phyloP scores from a whole-genome alignment of 768 basidiomycete species.

The Termitomyces titanicus region DNA sequence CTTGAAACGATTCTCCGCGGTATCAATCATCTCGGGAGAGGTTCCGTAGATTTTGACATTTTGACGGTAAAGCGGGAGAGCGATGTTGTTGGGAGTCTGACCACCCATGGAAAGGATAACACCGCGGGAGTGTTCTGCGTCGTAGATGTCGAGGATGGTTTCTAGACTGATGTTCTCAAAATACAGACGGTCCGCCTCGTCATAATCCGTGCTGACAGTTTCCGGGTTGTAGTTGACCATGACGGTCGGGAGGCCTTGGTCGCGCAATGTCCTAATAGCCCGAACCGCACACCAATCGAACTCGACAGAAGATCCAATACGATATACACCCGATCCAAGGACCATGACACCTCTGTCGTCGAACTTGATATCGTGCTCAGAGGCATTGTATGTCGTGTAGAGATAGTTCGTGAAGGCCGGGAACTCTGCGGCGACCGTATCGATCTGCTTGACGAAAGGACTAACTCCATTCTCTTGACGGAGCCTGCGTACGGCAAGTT shows the following conservation, averaged over 20 bases:
- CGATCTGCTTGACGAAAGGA: conserved; percentile 98
- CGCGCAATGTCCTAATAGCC: conserved; percentile 92
- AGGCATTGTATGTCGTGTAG: conserved; percentile 97
- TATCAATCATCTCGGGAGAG: conserved; percentile 99
- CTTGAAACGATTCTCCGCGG: conserved; percentile 98
- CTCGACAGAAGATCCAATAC: conserved; percentile 98
- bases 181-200: conserved; percentile 96
- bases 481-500: conserved; percentile 86
- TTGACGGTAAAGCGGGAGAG: conserved; percentile 90
- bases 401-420: conserved; percentile 98
- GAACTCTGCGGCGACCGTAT: conserved; percentile 98
- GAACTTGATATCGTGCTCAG: conserved; percentile 89
- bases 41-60: conserved; percentile 99
- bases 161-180: conserved; percentile 99
- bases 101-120: conserved; percentile 98
- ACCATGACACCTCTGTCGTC: conserved; percentile 95
- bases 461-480: conserved; percentile 80
- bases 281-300: conserved; percentile 99
- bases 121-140: conserved; percentile 82
- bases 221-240: conserved; percentile 99
- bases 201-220: conserved; percentile 98
- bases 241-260: conserved; percentile 91
- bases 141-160: conserved; percentile 96
- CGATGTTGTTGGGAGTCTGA: conserved; percentile 98
- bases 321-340: conserved; percentile 95